Base-by-base conservation (phyloP, 2,329 filamentous ascomycete genomes). In the Dothistroma septosporum region DNA sequence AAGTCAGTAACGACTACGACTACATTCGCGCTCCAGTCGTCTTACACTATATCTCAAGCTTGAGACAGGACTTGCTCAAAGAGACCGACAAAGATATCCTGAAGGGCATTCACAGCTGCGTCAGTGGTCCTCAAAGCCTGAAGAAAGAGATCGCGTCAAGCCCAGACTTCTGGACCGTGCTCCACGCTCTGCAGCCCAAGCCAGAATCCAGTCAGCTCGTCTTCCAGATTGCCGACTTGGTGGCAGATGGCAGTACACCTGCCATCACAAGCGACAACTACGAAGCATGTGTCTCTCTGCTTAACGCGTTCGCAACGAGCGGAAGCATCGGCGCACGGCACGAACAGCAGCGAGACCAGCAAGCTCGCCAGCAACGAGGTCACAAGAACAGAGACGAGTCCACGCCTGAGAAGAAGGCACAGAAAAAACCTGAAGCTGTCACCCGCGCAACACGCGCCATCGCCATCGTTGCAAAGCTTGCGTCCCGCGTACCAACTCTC, bases 211-310 rank as follows among this genome's bases (percentile, higher is more conserved):
- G 91, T 1, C 82, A 87, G 0, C 82, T 87, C 16, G 92, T 96
- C 0, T 97, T 97, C 73, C 86, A 89, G 58, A 89, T 97, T n/a
- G 81, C 97, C 0, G 89, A 94, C 71, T 86, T 84, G 58, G 86
- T 92, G 28, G 58, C 57, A 28, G 88, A 88, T 14, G 82, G 82
- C 2, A 82, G 85, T n/a, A 88, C 88, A 19, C 87, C 90, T 14
- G 89, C 92, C 6, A 90, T 99, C 55, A 93, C 92, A 61, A 91
- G 92, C 24, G 94, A 97, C 72, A 99, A 99, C 69, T 99, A 97
- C 70, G 92, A 97, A 72, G 87, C 91, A 22, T 89, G 90, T 3
- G 87, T 99, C 58, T 82, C 84, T 32, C 80, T 99, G 22, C 83
- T 97, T 24, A 95, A 95, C 68, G 89, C 93, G 63, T 97, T 97